phyloP scores from a whole-genome alignment of 2,329 filamentous ascomycete species.

The Fusarium lateritium region DNA sequence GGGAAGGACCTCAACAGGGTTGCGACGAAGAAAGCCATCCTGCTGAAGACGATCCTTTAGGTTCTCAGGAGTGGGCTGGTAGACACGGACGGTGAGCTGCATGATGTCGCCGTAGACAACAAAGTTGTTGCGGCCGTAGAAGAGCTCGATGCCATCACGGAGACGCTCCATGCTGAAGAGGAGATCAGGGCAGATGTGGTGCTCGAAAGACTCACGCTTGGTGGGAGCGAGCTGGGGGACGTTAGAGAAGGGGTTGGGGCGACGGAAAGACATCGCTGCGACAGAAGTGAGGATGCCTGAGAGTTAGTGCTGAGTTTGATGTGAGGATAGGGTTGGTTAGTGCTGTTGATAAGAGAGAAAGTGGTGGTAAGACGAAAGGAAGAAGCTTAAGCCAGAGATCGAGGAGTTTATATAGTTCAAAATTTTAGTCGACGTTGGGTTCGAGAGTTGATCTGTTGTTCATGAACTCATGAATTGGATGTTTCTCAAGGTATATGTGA shows the following conservation, averaged over 20 bases:
- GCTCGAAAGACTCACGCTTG: neutral
- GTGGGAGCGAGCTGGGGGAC: neutral
- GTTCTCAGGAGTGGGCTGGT: neutral
- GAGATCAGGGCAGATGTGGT: neutral
- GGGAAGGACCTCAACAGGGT: neutral
- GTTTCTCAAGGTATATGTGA: neutral
- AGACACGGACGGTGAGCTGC: slow-evolving; percentile 13
- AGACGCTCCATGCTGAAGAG: neutral
- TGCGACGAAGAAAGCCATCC: neutral
- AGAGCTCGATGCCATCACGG: neutral
- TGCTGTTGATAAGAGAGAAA: neutral
- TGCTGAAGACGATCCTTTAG: slow-evolving; percentile 4
- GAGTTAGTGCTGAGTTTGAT: neutral
- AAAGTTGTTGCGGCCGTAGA: slow-evolving; percentile 19
- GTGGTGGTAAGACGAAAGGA: neutral
- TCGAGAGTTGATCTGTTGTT: neutral
- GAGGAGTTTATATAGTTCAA: neutral
- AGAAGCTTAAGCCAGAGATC: neutral
- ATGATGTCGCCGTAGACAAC: slow-evolving; percentile 21
- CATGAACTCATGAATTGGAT: neutral
- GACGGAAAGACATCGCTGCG: neutral
- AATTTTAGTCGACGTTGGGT: too few species aligned
- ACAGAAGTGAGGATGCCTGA: too few species aligned
- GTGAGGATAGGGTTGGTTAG: neutral
- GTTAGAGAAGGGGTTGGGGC: neutral